Percentiles rank a stretch among this genome's conserved stretches.
These are phyloP conservation scores for Jamesozyma rosinii DNA, from an alignment of 805 yeast genomes.

Conservation along the genomic window DNA sequence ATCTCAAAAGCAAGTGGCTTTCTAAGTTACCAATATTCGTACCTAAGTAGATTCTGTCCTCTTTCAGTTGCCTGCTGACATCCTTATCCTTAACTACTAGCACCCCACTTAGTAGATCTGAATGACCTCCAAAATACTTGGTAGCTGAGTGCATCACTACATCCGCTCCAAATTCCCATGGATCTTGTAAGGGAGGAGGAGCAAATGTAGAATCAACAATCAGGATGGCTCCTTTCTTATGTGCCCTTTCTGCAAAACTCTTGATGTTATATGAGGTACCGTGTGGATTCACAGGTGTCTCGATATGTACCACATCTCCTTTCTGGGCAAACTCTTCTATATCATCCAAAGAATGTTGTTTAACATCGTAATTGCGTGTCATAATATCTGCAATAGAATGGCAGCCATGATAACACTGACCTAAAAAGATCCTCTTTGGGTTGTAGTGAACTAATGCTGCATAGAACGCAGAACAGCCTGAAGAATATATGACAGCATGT, in stretches of 20 bases:
- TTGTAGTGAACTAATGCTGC: conserved; percentile 62
- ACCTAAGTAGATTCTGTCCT: conserved; percentile 66
- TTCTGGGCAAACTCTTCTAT: conserved; percentile 37
- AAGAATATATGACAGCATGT: conserved; percentile 58
- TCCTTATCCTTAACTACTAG: conserved; percentile 52
- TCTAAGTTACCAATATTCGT: conserved; percentile 75
- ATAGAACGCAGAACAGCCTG: conserved; percentile 74
- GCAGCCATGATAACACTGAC: conserved; percentile 79
- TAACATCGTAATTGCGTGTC: conserved; percentile 49
- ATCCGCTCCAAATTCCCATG: conserved; percentile 78
- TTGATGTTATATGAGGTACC: conserved; percentile 58
- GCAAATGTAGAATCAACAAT: conserved; percentile 85
- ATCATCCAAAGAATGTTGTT: conserved; percentile 42
- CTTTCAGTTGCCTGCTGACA: conserved; percentile 38
- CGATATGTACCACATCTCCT: conserved; percentile 77
- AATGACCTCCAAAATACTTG: conserved; percentile 92
- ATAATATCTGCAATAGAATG: conserved; percentile 59
- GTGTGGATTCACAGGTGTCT: conserved; percentile 82
- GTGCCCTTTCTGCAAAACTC: conserved; percentile 61
- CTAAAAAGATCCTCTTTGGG: conserved; percentile 69
- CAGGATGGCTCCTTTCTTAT: conserved; percentile 62
- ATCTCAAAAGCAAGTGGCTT: conserved; percentile 61
- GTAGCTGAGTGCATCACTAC: conserved; percentile 89
- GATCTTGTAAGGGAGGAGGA: conserved; percentile 81
- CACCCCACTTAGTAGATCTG: conserved; percentile 79